These are phyloP conservation scores for Russula ochroleuca DNA, from an alignment of 768 basidiomycete genomes.

Conservation along the genomic window DNA sequence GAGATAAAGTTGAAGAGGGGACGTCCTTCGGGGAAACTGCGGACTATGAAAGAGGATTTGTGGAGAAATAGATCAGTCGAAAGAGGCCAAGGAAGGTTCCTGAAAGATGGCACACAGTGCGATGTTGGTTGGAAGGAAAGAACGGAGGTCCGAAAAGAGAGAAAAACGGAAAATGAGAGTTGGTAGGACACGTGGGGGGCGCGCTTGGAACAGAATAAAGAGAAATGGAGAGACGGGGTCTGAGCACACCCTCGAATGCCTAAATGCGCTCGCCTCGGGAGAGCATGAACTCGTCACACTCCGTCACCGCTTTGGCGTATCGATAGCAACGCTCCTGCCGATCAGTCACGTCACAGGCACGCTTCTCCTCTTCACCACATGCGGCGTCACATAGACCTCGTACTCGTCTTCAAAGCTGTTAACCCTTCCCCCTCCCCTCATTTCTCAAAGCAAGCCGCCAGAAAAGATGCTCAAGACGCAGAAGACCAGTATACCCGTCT, in stretches of 20 bases:
- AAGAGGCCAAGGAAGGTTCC: too few species aligned
- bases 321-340: neutral
- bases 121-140: constrained; percentile 12
- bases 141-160: constrained; percentile 15
- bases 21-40: neutral
- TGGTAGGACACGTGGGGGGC: constrained; percentile 16
- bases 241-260: neutral
- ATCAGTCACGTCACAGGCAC: constrained; percentile 14
- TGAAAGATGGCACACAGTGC: constrained; percentile 21
- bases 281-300: neutral
- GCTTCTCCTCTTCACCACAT: constrained; percentile 14
- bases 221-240: neutral
- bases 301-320: too few species aligned
- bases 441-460: constrained; percentile 57
- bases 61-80: constrained; percentile 1
- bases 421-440: constrained; percentile 36
- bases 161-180: constrained; percentile 3
- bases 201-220: constrained; percentile 1
- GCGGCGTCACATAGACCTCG: constrained; percentile 66
- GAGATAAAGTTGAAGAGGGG: neutral
- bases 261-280: neutral
- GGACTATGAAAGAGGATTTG: neutral
- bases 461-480: constrained; percentile 59
- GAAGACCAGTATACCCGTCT: constrained; percentile 66
- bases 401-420: constrained; percentile 60